These are phyloP conservation scores for Sarocladiaceae sp. DNA, from an alignment of 2,329 filamentous ascomycete genomes.

Conservation along the genomic window DNA sequence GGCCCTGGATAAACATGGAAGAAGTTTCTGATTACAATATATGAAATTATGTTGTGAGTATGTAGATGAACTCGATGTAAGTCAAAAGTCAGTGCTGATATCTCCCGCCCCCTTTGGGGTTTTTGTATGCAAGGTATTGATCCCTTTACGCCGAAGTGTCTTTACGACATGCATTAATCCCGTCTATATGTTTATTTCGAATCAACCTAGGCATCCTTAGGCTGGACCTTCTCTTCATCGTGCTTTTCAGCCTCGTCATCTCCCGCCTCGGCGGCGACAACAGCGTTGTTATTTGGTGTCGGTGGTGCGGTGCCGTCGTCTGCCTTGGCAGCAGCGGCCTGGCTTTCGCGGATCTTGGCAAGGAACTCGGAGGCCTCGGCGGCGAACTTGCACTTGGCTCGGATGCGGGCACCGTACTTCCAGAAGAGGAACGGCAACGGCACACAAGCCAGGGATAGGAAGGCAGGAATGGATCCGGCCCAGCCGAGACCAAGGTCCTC, in stretches of 20 bases:
- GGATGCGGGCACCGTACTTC: conserved; percentile 58
- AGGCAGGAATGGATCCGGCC: conserved; percentile 67
- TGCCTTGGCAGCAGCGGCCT: conserved; percentile 22
- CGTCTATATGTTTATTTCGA: background rate
- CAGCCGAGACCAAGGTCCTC: conserved; percentile 63
- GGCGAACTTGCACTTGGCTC: conserved; percentile 63
- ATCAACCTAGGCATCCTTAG: no score
- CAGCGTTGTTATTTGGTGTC: conserved; percentile 9
- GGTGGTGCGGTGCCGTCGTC: no score
- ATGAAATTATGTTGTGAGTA: no score
- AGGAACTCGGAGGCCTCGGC: conserved; percentile 59
- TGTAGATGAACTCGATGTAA: no score
- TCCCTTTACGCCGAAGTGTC: background rate
- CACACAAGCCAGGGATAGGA: conserved; percentile 64
- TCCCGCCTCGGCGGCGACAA: conserved; percentile 11
- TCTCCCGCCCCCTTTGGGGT: no score
- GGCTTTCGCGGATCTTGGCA: conserved; percentile 31
- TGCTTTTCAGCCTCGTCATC: background rate
- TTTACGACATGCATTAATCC: background rate
- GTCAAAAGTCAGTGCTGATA: no score
- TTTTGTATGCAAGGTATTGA: no score
- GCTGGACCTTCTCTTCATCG: conserved; percentile 2
- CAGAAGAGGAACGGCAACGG: conserved; percentile 74
- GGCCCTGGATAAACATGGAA: no score
- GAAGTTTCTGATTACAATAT: no score